Evolutionary conservation across 2,329 filamentous ascomycete species (phyloP).

Genomic region (Alternaria ethzedia): DNA sequence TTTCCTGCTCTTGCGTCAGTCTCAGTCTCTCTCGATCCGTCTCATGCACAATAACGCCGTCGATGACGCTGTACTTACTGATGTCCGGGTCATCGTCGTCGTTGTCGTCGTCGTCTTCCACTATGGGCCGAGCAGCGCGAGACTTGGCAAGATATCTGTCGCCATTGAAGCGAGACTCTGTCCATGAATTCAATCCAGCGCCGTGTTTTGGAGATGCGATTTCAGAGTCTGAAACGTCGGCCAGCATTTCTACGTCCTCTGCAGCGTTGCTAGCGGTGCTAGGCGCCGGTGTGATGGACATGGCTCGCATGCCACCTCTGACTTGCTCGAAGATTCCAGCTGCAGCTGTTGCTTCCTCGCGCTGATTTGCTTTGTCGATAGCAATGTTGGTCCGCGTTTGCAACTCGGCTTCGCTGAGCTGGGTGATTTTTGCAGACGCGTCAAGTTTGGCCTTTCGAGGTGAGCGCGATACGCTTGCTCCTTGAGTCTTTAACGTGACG

Average conservation of each 20-base stretch:
- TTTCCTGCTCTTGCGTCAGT: constrained; percentile 3
- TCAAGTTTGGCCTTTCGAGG: not conserved
- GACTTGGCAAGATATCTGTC: constrained; percentile 7
- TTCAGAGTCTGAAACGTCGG: not conserved
- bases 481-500: not conserved
- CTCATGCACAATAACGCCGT: constrained; percentile 9
- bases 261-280: not conserved
- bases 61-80: constrained; percentile 13
- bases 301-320: not conserved
- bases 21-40: not conserved
- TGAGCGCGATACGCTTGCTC: not conserved
- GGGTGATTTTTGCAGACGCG: not conserved
- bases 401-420: not conserved
- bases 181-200: constrained; percentile 1
- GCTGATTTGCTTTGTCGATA: not conserved
- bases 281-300: not conserved
- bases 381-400: not conserved
- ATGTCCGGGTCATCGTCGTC: constrained; percentile 11
- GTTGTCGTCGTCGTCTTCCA: not conserved
- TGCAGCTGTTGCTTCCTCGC: not conserved
- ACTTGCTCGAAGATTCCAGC: not conserved
- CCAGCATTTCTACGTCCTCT: not conserved
- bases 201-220: not conserved
- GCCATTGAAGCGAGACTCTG: not conserved
- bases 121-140: not conserved